phyloP scores from a whole-genome alignment of 345 rosid genomes.

The Odontarrhena argentea region DNA sequence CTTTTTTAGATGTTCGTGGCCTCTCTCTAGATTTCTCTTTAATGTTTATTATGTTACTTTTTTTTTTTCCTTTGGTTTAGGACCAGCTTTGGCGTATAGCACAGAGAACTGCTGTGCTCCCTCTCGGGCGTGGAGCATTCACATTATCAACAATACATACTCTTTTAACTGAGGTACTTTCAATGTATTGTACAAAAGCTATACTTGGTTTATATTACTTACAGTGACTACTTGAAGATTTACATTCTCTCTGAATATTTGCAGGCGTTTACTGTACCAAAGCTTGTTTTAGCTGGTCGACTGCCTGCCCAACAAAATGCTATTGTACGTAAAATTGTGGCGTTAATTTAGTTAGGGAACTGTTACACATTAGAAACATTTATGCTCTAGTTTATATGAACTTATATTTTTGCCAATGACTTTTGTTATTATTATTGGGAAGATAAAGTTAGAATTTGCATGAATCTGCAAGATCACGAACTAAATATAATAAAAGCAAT shows the following conservation, averaged over 20 bases:
- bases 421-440: slow-evolving; percentile 15
- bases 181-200: slow-evolving; percentile 17
- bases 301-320: slow-evolving; percentile 99
- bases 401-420: background rate
- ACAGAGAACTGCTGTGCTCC: slow-evolving; percentile 95
- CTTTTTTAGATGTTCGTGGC: slow-evolving; percentile 12
- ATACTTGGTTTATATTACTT: slow-evolving; percentile 11
- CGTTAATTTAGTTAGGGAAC: slow-evolving; percentile 19
- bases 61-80: slow-evolving; percentile 48
- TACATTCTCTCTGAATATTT: slow-evolving; percentile 36
- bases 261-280: slow-evolving; percentile 93
- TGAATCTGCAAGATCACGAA: slow-evolving; percentile 3
- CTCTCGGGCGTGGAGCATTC: slow-evolving; percentile 97
- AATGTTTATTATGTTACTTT: slow-evolving; percentile 6
- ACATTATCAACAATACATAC: slow-evolving; percentile 91
- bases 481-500: slow-evolving; percentile 8
- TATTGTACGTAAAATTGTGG: slow-evolving; percentile 65
- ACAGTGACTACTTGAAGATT: slow-evolving; percentile 33
- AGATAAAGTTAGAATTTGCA: slow-evolving; percentile 21
- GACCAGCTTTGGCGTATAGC: slow-evolving; percentile 97
- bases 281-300: slow-evolving; percentile 97
- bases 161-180: slow-evolving; percentile 78
- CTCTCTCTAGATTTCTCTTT: slow-evolving; percentile 7
- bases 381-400: slow-evolving; percentile 11
- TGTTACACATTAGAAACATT: slow-evolving; percentile 16